These are phyloP conservation scores for Taiwanofungus camphoratus DNA, from an alignment of 1,284 basidiomycete genomes.

Conservation along the genomic window DNA sequence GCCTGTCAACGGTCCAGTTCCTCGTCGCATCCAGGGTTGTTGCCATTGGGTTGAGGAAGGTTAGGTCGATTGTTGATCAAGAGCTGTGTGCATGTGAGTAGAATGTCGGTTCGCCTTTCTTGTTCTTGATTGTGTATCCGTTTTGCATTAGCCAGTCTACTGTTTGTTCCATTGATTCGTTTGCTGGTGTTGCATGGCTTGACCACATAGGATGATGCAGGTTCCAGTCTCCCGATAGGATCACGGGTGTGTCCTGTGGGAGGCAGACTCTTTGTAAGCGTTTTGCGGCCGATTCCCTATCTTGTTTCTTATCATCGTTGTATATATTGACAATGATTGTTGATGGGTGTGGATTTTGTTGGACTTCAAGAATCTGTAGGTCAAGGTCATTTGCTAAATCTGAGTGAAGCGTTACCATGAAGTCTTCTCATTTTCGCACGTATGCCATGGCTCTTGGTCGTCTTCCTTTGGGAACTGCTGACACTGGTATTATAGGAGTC, in stretches of 20 bases:
- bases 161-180: background rate
- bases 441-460: conserved; percentile 3
- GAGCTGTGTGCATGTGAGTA: conserved; percentile 3
- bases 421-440: background rate
- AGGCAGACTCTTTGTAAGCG: background rate
- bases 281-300: background rate
- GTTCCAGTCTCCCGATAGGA: conserved; percentile 6
- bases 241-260: background rate
- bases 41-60: conserved; percentile 4
- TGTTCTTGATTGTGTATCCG: conserved; percentile 2
- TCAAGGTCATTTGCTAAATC: conserved; percentile 5
- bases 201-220: conserved; percentile 6
- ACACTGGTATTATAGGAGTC: conserved; percentile 3
- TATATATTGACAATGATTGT: conserved; percentile 2
- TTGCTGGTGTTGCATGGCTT: background rate
- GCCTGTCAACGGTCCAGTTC: conserved; percentile 2
- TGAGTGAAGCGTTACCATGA: conserved; percentile 4
- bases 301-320: conserved; percentile 3
- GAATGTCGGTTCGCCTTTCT: conserved; percentile 1
- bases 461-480: background rate
- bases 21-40: background rate
- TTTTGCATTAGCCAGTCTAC: conserved; percentile 2
- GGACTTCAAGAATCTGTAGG: conserved; percentile 2
- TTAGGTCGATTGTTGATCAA: conserved; percentile 4
- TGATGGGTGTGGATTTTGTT: conserved; percentile 1